Evolutionary conservation across 345 rosid genomes (phyloP).

Genomic region (Geranium brycei): DNA sequence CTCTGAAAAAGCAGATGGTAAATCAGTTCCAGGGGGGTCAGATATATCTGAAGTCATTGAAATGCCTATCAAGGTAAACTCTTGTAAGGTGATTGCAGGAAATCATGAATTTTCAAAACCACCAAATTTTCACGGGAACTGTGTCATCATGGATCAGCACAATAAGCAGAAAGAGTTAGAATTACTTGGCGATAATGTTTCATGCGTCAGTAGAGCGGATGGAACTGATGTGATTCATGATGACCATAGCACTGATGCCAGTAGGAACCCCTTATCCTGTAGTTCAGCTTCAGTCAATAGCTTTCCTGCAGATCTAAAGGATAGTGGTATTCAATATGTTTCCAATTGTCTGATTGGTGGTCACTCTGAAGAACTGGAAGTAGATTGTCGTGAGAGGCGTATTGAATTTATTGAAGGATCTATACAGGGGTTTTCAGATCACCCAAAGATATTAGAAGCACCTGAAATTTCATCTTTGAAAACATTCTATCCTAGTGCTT

Average conservation of each 20-base stretch:
- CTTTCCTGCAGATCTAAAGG: slow-evolving; percentile 7
- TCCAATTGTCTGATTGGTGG: slow-evolving; percentile 4
- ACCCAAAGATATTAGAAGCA: slow-evolving; percentile 13
- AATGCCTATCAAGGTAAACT: not conserved
- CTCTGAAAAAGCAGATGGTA: not conserved
- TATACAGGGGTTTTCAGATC: slow-evolving; percentile 5
- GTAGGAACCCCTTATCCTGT: slow-evolving; percentile 8
- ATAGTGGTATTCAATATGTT: slow-evolving; percentile 5
- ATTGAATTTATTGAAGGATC: slow-evolving; percentile 6
- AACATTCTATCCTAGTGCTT: slow-evolving; percentile 6
- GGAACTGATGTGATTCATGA: slow-evolving; percentile 3
- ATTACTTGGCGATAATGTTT: slow-evolving; percentile 14
- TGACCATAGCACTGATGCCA: slow-evolving; percentile 4
- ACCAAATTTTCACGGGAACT: not conserved
- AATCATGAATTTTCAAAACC: not conserved
- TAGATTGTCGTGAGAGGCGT: slow-evolving; percentile 2
- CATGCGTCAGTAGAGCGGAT: slow-evolving; percentile 10
- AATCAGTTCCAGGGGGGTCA: slow-evolving; percentile 6
- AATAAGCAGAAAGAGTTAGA: slow-evolving; percentile 9
- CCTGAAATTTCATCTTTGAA: slow-evolving; percentile 13
- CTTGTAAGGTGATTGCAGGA: not conserved
- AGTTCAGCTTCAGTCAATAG: slow-evolving; percentile 8
- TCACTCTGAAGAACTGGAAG: slow-evolving; percentile 6
- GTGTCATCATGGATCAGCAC: not conserved
- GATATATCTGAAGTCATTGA: slow-evolving; percentile 2